Base-by-base conservation (phyloP, 1,284 basidiomycete genomes). In the Amylostereum chailletii region DNA sequence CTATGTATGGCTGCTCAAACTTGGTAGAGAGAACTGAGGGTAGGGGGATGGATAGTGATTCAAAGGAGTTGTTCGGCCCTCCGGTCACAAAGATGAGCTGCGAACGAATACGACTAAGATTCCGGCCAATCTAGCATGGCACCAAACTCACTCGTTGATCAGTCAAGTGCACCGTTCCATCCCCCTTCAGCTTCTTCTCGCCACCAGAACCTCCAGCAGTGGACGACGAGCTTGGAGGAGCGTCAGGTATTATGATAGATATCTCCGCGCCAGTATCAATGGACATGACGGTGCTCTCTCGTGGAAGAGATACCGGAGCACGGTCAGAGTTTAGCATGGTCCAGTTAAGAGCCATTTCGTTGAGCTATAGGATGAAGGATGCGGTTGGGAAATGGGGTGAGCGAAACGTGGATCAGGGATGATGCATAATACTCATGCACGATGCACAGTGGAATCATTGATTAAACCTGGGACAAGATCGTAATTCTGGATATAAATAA, bases 301-400 rank as follows among this genome's bases (percentile, higher is more conserved):
- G 63, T 0, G 76, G 79, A 8, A 89, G 68, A 11, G 84, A 83
- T 4, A 87, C 68, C 3, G 83, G 83, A 10, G 71, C 65, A 47
- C 77, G 71, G 41, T 77, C 68, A 3, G 74, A 66, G 52, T 72
- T 72, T 31, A 89, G 71, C 75, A 84, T 86, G 1, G 77, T 72
- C 81, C 83, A 87, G 68, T 90, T 88, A 45, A 90, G 71, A 4
- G 87, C 81, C 87, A 89, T 89, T 53, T 44, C 50, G 33, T 2
- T 11, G n/a, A 27, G 47, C 8, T 27, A 34, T 43, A 29, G 36
- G 36, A 37, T 19, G 36, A 37, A 8, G 36, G 36, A 38, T 10
- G 38, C 3, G 19, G 37, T 38, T 37, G 46, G 47, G 54, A 38
- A 46, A 29, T 47, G 42, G 29, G 32, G 31, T 45, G 43, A 2